Conservation (phyloP, 352 stramenopile species). For the Thalassiosira livingstoniorum region DNA sequence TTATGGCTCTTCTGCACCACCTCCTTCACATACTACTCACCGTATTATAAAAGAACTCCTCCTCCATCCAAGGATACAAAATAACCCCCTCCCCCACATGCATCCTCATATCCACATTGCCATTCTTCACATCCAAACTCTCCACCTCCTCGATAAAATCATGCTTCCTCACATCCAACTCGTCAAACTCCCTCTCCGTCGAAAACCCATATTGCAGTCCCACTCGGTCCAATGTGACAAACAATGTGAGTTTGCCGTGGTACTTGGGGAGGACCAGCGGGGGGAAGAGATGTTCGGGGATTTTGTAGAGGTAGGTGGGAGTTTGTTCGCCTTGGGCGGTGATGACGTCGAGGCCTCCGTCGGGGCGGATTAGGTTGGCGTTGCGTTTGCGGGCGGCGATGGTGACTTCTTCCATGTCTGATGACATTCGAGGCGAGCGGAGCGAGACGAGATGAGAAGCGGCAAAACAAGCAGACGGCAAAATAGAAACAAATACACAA, state of each 20-base stretch:
- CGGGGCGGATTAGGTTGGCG: neutral
- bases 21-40: too few relatives aligned
- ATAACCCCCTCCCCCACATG: slow-evolving; percentile 39
- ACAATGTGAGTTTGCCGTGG: slow-evolving; percentile 36
- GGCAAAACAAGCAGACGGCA: too few relatives aligned
- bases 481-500: too few relatives aligned
- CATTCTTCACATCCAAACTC: slow-evolving; percentile 17
- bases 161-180: slow-evolving; percentile 29
- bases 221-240: slow-evolving; percentile 31
- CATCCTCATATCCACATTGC: slow-evolving; percentile 29
- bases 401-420: slow-evolving; percentile 39
- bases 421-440: too few relatives aligned
- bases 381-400: slow-evolving; percentile 19
- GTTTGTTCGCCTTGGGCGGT: slow-evolving; percentile 18
- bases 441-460: too few relatives aligned
- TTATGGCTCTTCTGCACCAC: too few relatives aligned
- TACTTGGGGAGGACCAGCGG: slow-evolving; percentile 30
- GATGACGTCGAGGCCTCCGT: slow-evolving; percentile 25
- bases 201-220: slow-evolving; percentile 31
- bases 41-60: slow-evolving; percentile 41
- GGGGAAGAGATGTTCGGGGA: slow-evolving; percentile 21
- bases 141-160: slow-evolving; percentile 23
- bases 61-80: slow-evolving; percentile 38
- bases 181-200: slow-evolving; percentile 18
- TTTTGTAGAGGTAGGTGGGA: slow-evolving; percentile 34